A percentile compares a stretch with the other conserved stretches of the same genome.
These are phyloP conservation scores for Chlamydomonas sphaeroides DNA, from an alignment of 139 green algal species.

Conservation along the genomic window DNA sequence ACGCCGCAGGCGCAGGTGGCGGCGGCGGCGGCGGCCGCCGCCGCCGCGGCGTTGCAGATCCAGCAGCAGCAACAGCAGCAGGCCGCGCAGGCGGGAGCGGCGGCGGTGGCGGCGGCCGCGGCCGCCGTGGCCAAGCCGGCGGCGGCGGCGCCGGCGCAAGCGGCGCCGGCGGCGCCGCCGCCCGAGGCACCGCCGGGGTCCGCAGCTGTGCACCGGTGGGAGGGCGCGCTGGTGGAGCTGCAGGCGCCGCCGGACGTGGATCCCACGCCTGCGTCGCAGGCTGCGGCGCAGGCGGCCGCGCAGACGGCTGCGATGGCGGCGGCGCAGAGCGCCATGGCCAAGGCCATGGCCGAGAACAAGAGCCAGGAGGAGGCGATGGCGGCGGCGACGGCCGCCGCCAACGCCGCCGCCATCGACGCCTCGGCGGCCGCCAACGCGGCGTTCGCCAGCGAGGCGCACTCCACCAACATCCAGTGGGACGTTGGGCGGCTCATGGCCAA, in stretches of 20 bases:
- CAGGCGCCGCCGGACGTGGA: conserved; percentile 11
- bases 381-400: conserved; percentile 20
- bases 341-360: background rate
- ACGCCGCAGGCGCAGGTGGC: background rate
- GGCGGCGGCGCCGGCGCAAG: conserved; percentile 3
- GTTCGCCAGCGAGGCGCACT: background rate
- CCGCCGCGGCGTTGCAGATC: background rate
- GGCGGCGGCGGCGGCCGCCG: background rate
- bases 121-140: background rate
- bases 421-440: background rate
- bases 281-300: background rate
- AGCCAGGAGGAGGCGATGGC: conserved; percentile 23
- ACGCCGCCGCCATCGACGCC: background rate
- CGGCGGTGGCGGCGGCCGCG: background rate
- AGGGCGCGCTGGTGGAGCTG: background rate
- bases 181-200: conserved; percentile 13
- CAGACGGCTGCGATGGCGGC: background rate
- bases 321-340: background rate
- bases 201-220: conserved; percentile 5
- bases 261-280: too few species aligned
- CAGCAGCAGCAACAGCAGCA: background rate
- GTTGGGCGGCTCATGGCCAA: conserved; percentile 11
- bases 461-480: conserved; percentile 35
- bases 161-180: background rate
- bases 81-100: background rate